These are phyloP conservation scores for Eimeria mitis DNA, from an alignment of 169 alveolate species.

Conservation along the genomic window DNA sequence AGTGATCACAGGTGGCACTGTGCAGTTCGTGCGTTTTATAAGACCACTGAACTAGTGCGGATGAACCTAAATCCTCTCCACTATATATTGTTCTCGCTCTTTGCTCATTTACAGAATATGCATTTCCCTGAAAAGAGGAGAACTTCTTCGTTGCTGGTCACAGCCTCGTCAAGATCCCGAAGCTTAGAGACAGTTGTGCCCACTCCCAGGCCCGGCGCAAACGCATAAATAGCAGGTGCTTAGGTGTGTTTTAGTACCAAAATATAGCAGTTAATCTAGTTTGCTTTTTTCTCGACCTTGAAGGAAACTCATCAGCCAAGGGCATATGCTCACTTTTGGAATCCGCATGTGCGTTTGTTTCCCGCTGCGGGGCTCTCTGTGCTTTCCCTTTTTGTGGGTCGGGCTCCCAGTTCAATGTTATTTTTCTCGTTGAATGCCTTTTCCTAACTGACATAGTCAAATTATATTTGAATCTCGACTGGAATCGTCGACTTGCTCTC, in stretches of 20 bases:
- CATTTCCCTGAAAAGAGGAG: background rate
- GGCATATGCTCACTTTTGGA: background rate
- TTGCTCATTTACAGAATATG: background rate
- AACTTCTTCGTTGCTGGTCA: background rate
- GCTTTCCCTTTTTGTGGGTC: background rate
- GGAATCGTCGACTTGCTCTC: background rate
- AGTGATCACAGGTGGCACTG: background rate
- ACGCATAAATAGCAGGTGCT: background rate
- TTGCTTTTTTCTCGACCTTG: background rate
- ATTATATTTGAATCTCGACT: background rate
- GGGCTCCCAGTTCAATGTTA: background rate
- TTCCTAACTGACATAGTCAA: background rate
- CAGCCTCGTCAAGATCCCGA: background rate
- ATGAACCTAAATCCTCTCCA: background rate
- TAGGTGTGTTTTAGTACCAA: background rate
- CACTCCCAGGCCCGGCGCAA: background rate
- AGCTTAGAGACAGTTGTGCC: background rate
- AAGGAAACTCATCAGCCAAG: background rate
- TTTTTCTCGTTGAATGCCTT: background rate
- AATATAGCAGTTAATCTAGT: background rate
- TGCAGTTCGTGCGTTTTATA: background rate
- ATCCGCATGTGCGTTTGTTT: slow-evolving; percentile 10
- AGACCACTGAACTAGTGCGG: background rate
- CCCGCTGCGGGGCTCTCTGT: slow-evolving; percentile 39
- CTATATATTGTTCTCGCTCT: background rate